Percentiles rank a stretch among this genome's conserved stretches.
Conservation (phyloP, 2,329 filamentous ascomycete genomes). For the Aspergillus puulaauensis region DNA sequence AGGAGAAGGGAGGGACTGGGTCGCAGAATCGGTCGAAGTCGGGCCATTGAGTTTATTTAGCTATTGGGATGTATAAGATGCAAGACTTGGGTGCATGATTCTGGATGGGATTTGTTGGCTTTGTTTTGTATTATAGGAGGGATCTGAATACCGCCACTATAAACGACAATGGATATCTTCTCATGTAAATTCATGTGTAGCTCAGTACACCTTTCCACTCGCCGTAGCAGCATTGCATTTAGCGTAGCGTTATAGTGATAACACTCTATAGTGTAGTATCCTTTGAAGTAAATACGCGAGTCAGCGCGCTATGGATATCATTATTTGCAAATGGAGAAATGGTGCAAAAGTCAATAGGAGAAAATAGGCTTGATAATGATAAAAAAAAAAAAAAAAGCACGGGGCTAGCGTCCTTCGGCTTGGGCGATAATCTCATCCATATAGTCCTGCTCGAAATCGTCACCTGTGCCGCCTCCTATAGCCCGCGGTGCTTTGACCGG, state of each 20-base stretch:
- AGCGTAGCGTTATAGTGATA: neutral
- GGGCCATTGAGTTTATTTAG: neutral
- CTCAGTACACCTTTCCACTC: neutral
- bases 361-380: neutral
- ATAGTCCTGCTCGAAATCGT: constrained; percentile 51
- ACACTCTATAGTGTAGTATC: neutral
- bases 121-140: neutral
- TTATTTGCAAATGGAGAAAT: constrained; percentile 10
- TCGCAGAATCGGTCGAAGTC: neutral
- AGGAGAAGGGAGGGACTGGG: neutral
- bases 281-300: neutral
- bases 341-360: neutral
- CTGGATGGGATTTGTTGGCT: neutral
- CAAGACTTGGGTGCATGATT: neutral
- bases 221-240: too few species aligned
- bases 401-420: neutral
- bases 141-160: too few species aligned
- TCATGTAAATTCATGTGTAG: neutral
- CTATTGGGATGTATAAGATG: too few species aligned
- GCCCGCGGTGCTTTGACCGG: constrained; percentile 6
- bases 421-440: constrained; percentile 10
- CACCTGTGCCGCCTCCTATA: constrained; percentile 27
- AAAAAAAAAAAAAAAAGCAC: neutral
- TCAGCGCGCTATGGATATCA: constrained; percentile 10
- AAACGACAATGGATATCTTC: too few species aligned